Evolutionary conservation across 306 rosid genomes (phyloP).

Genomic region (Alnus rubra): DNA sequence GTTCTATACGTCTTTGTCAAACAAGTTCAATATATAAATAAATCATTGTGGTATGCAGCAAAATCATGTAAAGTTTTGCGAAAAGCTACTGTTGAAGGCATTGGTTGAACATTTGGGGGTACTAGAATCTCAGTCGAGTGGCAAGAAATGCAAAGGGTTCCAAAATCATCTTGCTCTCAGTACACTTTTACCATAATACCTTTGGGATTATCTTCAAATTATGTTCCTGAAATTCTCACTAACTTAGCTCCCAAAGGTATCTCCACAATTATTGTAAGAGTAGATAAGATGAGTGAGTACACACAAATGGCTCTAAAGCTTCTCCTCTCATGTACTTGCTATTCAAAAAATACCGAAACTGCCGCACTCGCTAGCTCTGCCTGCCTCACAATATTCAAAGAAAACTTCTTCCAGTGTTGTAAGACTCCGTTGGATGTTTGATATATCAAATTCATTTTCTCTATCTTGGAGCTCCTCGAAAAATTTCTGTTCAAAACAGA

Average conservation of each 20-base stretch:
- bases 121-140: conserved; percentile 57
- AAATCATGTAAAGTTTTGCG: not conserved
- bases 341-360: conserved; percentile 37
- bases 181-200: conserved; percentile 81
- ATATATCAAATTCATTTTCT: conserved; percentile 69
- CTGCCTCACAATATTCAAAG: conserved; percentile 76
- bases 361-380: conserved; percentile 85
- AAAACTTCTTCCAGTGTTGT: conserved; percentile 91
- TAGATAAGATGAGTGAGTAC: conserved; percentile 14
- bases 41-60: not conserved
- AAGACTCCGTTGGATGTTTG: conserved; percentile 77
- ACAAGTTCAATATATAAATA: not conserved
- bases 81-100: conserved; percentile 30
- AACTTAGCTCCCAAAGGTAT: conserved; percentile 74
- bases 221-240: conserved; percentile 80
- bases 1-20: too few species aligned
- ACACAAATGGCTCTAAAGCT: not conserved
- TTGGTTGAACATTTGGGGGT: conserved; percentile 38
- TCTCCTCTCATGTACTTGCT: not conserved
- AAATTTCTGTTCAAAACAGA: conserved; percentile 47
- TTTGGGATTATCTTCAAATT: conserved; percentile 54
- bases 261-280: conserved; percentile 37
- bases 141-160: conserved; percentile 65
- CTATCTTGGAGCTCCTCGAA: conserved; percentile 71
- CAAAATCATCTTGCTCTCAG: conserved; percentile 85